Percentiles rank a stretch among this genome's conserved stretches.
phyloP scores from a whole-genome alignment of 1,139 yeast genomes.

The Yamadazyma atmosphaerica region DNA sequence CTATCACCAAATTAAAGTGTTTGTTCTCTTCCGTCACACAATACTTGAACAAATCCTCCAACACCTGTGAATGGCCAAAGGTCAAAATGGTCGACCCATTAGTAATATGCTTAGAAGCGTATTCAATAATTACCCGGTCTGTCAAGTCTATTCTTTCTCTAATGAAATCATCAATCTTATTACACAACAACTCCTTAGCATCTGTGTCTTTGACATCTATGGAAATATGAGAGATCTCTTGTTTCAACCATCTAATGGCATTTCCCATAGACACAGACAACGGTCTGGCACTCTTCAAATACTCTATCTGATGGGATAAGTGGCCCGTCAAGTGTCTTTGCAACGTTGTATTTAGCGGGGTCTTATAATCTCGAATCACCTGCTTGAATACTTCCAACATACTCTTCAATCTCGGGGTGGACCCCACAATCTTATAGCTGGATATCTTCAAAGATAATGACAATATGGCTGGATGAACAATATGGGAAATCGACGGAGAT shows the following conservation, averaged over 20 bases:
- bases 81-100: slow-evolving; percentile 82
- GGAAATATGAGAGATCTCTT: slow-evolving; percentile 78
- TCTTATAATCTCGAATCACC: slow-evolving; percentile 76
- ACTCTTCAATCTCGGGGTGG: slow-evolving; percentile 78
- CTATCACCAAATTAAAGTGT: slow-evolving; percentile 76
- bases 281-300: slow-evolving; percentile 88
- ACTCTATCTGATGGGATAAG: slow-evolving; percentile 92
- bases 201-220: slow-evolving; percentile 70
- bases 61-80: slow-evolving; percentile 85
- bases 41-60: slow-evolving; percentile 69
- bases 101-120: slow-evolving; percentile 74
- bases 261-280: slow-evolving; percentile 95
- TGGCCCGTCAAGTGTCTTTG: slow-evolving; percentile 88
- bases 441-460: slow-evolving; percentile 80
- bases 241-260: slow-evolving; percentile 95
- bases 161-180: slow-evolving; percentile 76
- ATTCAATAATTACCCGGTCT: slow-evolving; percentile 78
- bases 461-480: slow-evolving; percentile 85
- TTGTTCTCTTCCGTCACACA: slow-evolving; percentile 65
- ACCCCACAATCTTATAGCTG: slow-evolving; percentile 85
- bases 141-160: slow-evolving; percentile 84
- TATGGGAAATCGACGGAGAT: slow-evolving; percentile 59
- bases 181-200: slow-evolving; percentile 69
- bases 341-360: slow-evolving; percentile 84
- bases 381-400: slow-evolving; percentile 85